These are phyloP conservation scores for Tolypocladium capitatum DNA, from an alignment of 2,329 filamentous ascomycete genomes.

Conservation along the genomic window DNA sequence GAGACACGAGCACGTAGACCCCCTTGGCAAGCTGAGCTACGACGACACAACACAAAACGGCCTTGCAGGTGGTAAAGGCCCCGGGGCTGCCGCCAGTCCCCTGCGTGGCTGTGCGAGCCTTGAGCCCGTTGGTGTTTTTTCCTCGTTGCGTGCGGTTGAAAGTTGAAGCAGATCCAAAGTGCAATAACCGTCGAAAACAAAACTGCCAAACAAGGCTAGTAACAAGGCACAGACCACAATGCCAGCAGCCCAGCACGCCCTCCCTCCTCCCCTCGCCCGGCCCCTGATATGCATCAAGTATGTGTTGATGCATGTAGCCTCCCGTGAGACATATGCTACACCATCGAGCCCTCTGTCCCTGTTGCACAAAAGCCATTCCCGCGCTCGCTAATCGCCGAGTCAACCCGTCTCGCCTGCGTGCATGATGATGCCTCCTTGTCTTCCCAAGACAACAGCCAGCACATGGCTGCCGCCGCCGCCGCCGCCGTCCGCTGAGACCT, in stretches of 20 bases:
- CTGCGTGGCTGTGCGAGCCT: neutral
- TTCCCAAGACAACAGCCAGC: too few relatives aligned
- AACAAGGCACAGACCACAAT: neutral
- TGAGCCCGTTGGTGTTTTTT: too few relatives aligned
- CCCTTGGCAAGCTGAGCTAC: neutral
- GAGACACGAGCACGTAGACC: neutral
- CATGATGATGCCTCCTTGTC: neutral
- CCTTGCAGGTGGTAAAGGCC: neutral
- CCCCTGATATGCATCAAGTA: neutral
- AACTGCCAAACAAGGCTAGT: neutral
- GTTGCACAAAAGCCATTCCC: slow-evolving; percentile 1
- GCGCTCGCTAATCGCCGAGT: slow-evolving; percentile 5
- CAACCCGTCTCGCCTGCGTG: slow-evolving; percentile 2
- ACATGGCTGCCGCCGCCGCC: neutral
- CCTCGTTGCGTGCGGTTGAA: too few relatives aligned
- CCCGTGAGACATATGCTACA: neutral
- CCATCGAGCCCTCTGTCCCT: neutral
- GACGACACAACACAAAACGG: neutral
- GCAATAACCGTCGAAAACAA: neutral
- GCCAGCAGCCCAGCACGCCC: neutral
- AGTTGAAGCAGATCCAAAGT: neutral
- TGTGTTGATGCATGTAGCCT: neutral
- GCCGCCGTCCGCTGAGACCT: neutral
- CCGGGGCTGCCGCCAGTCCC: neutral
- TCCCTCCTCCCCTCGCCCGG: neutral